A percentile compares a stretch with the other conserved stretches of the same genome.
Evolutionary conservation across 495 filamentous ascomycete genomes (phyloP).

Genomic region (Staphylotrichum tortipilum): DNA sequence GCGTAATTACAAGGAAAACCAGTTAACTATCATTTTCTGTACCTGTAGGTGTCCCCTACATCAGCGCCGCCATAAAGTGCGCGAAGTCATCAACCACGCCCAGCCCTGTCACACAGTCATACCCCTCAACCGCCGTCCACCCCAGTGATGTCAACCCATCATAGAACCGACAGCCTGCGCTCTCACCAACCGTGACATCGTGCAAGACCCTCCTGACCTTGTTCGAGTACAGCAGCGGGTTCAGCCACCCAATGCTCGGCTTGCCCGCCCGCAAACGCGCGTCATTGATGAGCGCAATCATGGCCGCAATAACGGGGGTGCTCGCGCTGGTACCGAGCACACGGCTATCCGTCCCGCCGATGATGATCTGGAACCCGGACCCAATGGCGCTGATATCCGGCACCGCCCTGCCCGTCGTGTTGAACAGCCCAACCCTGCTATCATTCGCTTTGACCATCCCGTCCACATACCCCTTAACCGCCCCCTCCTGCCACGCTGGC

Average conservation of each 20-base stretch:
- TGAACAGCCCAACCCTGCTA: constrained; percentile 36
- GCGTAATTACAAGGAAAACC: too few relatives aligned
- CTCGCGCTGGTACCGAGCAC: constrained; percentile 36
- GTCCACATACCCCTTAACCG: constrained; percentile 47
- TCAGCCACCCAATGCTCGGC: constrained; percentile 33
- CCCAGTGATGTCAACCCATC: constrained; percentile 15
- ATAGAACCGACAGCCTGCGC: constrained; percentile 26
- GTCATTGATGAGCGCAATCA: constrained; percentile 34
- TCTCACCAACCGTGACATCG: constrained; percentile 29
- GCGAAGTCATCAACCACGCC: constrained; percentile 31
- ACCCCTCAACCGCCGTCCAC: constrained; percentile 30
- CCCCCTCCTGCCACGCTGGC: constrained; percentile 55
- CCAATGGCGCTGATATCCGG: constrained; percentile 55
- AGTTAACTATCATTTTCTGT: too few relatives aligned
- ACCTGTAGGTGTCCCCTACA: too few relatives aligned
- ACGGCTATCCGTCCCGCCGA: constrained; percentile 21
- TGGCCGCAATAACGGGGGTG: constrained; percentile 33
- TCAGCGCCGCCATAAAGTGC: constrained; percentile 22
- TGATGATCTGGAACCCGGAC: constrained; percentile 29
- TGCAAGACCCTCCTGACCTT: constrained; percentile 19
- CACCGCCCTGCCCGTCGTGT: constrained; percentile 56
- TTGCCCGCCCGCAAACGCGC: constrained; percentile 31
- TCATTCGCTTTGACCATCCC: constrained; percentile 36
- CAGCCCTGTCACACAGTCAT: constrained; percentile 32
- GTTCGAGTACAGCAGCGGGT: constrained; percentile 26